Percentiles rank a stretch among this genome's conserved stretches.
phyloP scores from a whole-genome alignment of 352 stramenopile genomes.

The Salisapilia sapeloensis region DNA sequence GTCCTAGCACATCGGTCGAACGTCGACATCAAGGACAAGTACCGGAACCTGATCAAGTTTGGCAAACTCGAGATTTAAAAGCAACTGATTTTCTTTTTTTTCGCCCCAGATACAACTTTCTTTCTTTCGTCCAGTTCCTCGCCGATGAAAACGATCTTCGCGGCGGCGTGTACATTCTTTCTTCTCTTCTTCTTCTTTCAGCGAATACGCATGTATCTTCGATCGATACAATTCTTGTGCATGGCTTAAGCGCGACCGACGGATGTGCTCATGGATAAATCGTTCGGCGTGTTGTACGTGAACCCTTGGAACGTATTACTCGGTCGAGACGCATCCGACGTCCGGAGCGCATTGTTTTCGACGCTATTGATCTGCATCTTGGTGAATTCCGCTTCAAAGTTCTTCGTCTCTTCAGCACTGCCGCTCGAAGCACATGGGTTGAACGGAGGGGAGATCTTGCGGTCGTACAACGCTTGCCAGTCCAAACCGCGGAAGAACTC shows the following conservation, averaged over 20 bases:
- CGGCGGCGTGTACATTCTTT: too few species aligned
- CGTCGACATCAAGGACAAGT: slow-evolving; percentile 76
- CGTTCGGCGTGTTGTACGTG: slow-evolving; percentile 82
- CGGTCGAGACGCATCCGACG: slow-evolving; percentile 58
- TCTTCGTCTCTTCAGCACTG: slow-evolving; percentile 64
- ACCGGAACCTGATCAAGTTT: slow-evolving; percentile 46
- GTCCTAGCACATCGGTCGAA: slow-evolving; percentile 35
- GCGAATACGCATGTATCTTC: too few species aligned
- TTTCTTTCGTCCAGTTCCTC: neutral
- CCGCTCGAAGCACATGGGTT: slow-evolving; percentile 55
- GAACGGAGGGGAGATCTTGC: slow-evolving; percentile 70
- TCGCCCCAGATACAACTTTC: neutral
- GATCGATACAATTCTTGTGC: slow-evolving; percentile 1
- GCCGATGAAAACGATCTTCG: too few species aligned
- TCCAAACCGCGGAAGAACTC: slow-evolving; percentile 69
- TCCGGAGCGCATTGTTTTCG: slow-evolving; percentile 42
- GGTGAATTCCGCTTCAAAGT: slow-evolving; percentile 84
- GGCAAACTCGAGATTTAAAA: too few species aligned
- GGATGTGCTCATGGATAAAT: slow-evolving; percentile 58
- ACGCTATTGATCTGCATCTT: slow-evolving; percentile 83
- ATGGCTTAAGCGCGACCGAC: slow-evolving; percentile 30
- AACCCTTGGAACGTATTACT: slow-evolving; percentile 84
- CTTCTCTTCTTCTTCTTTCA: too few species aligned
- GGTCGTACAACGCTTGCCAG: slow-evolving; percentile 70
- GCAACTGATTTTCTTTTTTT: too few species aligned